These are phyloP conservation scores for Suillus alpinus DNA, from an alignment of 768 basidiomycete species.

Conservation along the genomic window DNA sequence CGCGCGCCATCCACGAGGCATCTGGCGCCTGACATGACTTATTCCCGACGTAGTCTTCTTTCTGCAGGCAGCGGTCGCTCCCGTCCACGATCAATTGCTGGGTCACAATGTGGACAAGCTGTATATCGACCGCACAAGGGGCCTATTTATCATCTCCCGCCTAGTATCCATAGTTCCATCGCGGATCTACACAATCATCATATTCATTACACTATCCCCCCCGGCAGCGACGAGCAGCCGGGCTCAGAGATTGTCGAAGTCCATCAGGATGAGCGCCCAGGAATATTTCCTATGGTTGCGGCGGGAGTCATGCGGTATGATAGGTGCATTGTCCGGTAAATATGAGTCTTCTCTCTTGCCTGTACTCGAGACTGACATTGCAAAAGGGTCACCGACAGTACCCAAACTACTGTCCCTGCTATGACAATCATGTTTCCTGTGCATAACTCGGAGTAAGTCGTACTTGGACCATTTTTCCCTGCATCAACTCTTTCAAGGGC, in stretches of 20 bases:
- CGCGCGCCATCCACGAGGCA: not conserved
- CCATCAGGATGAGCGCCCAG: not conserved
- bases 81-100: not conserved
- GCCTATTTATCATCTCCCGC: not conserved
- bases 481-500: not conserved
- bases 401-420: not conserved
- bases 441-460: not conserved
- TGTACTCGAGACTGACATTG: not conserved
- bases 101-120: not conserved
- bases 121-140: not conserved
- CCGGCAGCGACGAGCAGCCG: slow-evolving; percentile 3
- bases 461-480: not conserved
- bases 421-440: not conserved
- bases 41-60: not conserved
- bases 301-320: slow-evolving; percentile 12
- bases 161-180: not conserved
- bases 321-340: not conserved
- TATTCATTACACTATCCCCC: not conserved
- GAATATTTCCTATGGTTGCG: slow-evolving; percentile 20
- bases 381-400: not conserved
- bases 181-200: not conserved
- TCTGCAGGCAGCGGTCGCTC: not conserved
- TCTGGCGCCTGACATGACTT: not conserved
- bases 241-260: not conserved
- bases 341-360: not conserved